Base-by-base conservation (phyloP, 768 basidiomycete genomes). In the Suillus tomentosus region DNA sequence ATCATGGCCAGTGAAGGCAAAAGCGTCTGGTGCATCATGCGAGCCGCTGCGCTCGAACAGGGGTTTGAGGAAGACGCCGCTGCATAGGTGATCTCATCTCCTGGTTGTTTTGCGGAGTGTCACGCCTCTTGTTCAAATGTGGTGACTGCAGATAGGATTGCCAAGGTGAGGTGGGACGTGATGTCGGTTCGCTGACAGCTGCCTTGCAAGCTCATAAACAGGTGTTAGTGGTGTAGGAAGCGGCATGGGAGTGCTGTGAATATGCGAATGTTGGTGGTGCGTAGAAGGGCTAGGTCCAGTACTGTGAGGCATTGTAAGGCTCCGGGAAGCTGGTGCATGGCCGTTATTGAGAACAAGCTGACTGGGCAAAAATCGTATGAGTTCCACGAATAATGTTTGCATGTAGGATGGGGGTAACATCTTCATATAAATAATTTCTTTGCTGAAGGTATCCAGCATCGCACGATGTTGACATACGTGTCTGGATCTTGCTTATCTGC, bases 401-500 rank as follows among this genome's bases (percentile, higher is more conserved):
- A 80, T 84, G 65, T 84, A 84, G 27, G 27, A 27, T 0, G 91
- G 90, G 0, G 81, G 83, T 5, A 82, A 79, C 72, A 92, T 76
- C 68, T 85, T 86, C 78, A 84, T 88, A 74, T 86, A 87, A 39
- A 92, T 79, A 65, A 93, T 78, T 22, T 87, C 86, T 68, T 85
- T 90, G 79, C 88, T 90, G 73, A 84, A 89, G 17, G 79, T 86
- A 61, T 92, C 87, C 47, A 92, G 75, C 87, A 94, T 94, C 65
- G 84, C 84, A 66, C 7, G 85, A 24, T 86, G 70, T 93, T 85
- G 43, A 94, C 86, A 71, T 88, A 94, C 2, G 82, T 78, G 54
- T 90, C 88, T 5, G 72, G 70, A 42, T 85, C 83, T 22, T 77
- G 76, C 50, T 77, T 80, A 51, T 86, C 84, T 77, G 61, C 24